Evolutionary conservation across 768 basidiomycete species (phyloP), one percentile per base, ranked within the genome.

Genomic region (Cyathus striatus): DNA sequence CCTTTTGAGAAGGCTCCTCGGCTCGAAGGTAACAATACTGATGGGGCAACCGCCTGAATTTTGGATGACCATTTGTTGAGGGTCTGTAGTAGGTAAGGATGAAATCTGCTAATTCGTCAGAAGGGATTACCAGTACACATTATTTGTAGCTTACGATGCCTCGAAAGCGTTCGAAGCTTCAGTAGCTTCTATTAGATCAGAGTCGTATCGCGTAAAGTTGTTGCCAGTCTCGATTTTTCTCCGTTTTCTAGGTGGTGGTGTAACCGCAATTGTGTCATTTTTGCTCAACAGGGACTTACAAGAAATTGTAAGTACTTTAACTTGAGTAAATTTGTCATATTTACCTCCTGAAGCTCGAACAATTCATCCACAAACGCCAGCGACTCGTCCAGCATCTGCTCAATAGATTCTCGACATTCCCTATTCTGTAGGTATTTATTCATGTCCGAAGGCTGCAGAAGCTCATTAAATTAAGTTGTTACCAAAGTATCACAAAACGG

Each of bases 1-100:
- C 68, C 69, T 65, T 69, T 76, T 18, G 66, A 74, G 61, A 91
- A 90, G 5, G 84, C 67, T 44, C 79, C 81, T n/a, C 78, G 77
- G 50, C 79, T 85, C 10, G 76, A 78, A 33, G 84, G 81, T 4
- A 83, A 70, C 10, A 89, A 77, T 32, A 75, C 82, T 5, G 84
- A 81, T 9, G 91, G 84, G 2, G 92, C 79, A 4, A 96, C 93
- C 1, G 94, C 89, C 55, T 93, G 89, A 27, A 98, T 87, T 68
- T 98, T 99, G 20, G 84, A 73, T 7, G 92, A 96, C 96, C 96
- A 99, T 63, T 98, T 98, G 27, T 76, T 69, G 20, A 99, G 73
- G 1, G 89, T 93, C 46, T 82, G 79, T 33, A 91, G 59, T 10
- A 86, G 72, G 47, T 85, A 72, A 2, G 83, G 76, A 57, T 93